These are phyloP conservation scores for Metschnikowia lunata DNA, from an alignment of 805 yeast species.

Conservation along the genomic window DNA sequence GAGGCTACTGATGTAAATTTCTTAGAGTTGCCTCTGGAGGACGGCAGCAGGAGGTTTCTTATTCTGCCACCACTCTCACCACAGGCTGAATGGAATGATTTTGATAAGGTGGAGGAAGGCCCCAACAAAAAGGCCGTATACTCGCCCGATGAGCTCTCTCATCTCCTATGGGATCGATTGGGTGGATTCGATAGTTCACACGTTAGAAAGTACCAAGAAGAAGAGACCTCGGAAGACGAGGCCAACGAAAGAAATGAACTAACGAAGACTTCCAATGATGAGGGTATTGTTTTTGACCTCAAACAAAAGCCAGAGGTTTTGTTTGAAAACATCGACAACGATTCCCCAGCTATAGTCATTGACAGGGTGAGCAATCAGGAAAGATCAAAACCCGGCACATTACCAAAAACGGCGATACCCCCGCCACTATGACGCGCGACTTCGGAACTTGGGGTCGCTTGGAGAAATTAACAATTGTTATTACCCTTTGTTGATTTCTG, in stretches of 20 bases:
- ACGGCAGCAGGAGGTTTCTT: constrained; percentile 33
- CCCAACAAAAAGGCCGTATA: constrained; percentile 34
- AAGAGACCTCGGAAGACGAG: constrained; percentile 10
- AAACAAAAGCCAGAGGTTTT: constrained; percentile 31
- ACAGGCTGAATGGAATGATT: constrained; percentile 42
- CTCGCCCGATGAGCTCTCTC: constrained; percentile 39
- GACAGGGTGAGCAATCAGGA: constrained; percentile 26
- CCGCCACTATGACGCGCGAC: constrained; percentile 17
- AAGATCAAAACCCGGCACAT: constrained; percentile 8
- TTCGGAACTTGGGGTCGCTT: no score
- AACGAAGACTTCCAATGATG: background rate
- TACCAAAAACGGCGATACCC: constrained; percentile 36
- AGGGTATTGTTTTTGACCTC: constrained; percentile 18
- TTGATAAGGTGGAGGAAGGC: constrained; percentile 39
- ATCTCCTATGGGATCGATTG: constrained; percentile 40
- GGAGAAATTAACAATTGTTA: no score
- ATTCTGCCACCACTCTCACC: constrained; percentile 46
- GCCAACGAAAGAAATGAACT: constrained; percentile 2
- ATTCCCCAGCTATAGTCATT: constrained; percentile 39
- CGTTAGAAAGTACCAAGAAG: constrained; percentile 27
- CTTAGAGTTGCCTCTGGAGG: constrained; percentile 39
- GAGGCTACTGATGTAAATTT: constrained; percentile 20
- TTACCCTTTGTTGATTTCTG: no score
- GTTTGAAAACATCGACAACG: constrained; percentile 34
- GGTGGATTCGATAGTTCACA: constrained; percentile 37